Base-by-base conservation (phyloP, 1,284 basidiomycete genomes). In the Boletus smithii region DNA sequence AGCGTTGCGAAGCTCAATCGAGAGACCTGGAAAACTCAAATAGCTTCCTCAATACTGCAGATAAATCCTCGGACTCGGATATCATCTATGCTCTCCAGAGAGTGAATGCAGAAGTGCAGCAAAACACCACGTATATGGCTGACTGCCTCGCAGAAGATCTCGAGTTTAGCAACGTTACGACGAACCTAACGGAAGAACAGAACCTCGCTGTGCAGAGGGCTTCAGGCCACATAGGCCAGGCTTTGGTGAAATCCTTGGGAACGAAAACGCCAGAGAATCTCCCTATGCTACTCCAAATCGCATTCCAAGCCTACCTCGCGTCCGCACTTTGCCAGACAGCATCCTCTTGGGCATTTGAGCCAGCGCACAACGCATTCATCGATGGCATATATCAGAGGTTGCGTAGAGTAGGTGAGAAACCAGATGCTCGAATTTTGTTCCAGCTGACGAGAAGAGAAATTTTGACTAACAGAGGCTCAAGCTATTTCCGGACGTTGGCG, bases 1-100 rank as follows among this genome's bases (percentile, higher is more conserved):
- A 24, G 9, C 51, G 42, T 16, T 51, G 31, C 26, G 53, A 51
- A 8, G 42, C 35, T 4, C 48, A 51, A 14, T 42, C 48, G 8
- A 55, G 23, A 17, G 53, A 51, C 7, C 8, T 51, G 8, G 39
- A 55, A 32, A 16, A n/a, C 10, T 38, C 50, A 17, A 53, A 44
- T 16, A 17, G 4, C 20, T 50, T 54, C 14, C 29, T 54, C 20
- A 34, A 14, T 9, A 38, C 44, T 3, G 52, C 47, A 9, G 51
- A 53, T n/a, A 54, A 44, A 18, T 53, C 52, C n/a, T 53, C 51
- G n/a, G 51, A 53, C 17, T 42, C 41, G 1, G 51, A 54, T 33
- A 11, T 53, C 3, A 51, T 44, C 11, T 26, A n/a, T 2, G 41
- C 32, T 22, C 20, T 45, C 8, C 40, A 43, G n/a, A 44, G 34